phyloP scores from a whole-genome alignment of 2,329 filamentous ascomycete species.

The Magnaporthiopsis poae region DNA sequence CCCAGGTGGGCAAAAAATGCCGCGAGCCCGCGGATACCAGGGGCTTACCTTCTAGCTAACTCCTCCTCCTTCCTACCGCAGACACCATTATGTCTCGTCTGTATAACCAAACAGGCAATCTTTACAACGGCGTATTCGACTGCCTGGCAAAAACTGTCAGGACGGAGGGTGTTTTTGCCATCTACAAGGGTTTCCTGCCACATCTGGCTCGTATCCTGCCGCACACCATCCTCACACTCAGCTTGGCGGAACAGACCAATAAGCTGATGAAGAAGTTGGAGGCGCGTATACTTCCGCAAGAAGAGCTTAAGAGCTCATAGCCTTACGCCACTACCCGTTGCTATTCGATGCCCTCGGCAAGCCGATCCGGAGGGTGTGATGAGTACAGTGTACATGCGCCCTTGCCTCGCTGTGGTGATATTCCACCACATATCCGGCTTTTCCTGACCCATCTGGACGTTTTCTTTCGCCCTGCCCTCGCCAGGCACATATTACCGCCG shows the following conservation, averaged over 20 bases:
- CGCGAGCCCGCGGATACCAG: neutral
- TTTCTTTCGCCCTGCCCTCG: too few species aligned
- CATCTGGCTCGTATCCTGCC: constrained; percentile 89
- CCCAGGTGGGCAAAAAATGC: constrained; percentile 52
- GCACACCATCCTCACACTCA: constrained; percentile 88
- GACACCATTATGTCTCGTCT: constrained; percentile 98
- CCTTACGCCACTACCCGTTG: neutral
- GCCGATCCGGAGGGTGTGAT: neutral
- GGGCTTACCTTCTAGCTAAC: neutral
- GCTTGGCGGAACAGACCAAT: constrained; percentile 91
- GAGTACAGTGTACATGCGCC: neutral
- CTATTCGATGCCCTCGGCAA: neutral
- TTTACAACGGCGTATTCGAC: constrained; percentile 90
- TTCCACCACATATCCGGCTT: too few species aligned
- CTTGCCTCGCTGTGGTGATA: neutral
- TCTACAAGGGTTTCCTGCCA: constrained; percentile 96
- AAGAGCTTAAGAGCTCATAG: constrained; percentile 15
- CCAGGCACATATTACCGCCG: too few species aligned
- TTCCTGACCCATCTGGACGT: too few species aligned
- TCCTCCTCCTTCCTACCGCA: constrained; percentile 17
- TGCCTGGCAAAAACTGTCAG: constrained; percentile 83
- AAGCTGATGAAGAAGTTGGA: constrained; percentile 80
- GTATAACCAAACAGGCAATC: constrained; percentile 96
- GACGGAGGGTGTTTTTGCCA: constrained; percentile 81
- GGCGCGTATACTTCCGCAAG: constrained; percentile 37